A percentile compares a stretch with the other conserved stretches of the same genome.
These are phyloP conservation scores for Apophysomyces elegans DNA, from an alignment of 371 early-diverging fungal species.

Conservation along the genomic window DNA sequence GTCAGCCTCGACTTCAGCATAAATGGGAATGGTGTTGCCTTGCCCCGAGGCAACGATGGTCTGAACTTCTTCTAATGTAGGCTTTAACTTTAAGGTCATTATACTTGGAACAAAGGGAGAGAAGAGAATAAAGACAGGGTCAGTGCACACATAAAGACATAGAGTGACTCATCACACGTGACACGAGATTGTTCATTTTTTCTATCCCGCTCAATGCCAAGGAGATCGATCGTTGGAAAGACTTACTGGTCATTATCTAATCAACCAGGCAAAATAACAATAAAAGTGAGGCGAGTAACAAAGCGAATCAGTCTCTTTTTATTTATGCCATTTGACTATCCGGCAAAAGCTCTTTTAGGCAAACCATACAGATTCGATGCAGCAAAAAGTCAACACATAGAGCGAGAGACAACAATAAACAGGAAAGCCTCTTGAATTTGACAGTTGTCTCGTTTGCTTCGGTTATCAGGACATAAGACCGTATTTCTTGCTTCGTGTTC, in stretches of 20 bases:
- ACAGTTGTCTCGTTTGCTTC: not conserved
- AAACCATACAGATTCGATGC: no score
- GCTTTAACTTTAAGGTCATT: conserved; percentile 56
- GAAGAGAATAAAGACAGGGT: conserved; percentile 8
- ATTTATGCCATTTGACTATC: no score
- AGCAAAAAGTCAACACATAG: no score
- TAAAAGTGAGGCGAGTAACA: no score
- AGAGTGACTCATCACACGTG: conserved; percentile 5
- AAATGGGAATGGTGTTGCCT: conserved; percentile 91
- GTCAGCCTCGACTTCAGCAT: conserved; percentile 85
- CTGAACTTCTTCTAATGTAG: conserved; percentile 75
- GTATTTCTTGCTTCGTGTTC: not conserved
- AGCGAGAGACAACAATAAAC: not conserved
- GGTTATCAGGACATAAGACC: conserved; percentile 6
- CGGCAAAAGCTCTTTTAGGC: no score
- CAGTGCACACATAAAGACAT: not conserved
- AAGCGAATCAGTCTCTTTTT: no score
- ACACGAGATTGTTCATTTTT: not conserved
- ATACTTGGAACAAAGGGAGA: conserved; percentile 7
- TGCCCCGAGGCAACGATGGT: conserved; percentile 56
- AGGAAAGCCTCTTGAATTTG: not conserved
- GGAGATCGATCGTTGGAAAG: no score
- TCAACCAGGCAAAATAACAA: no score
- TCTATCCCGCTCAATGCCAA: not conserved
- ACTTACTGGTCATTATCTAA: no score